phyloP scores from a whole-genome alignment of 2,329 filamentous ascomycete genomes.

The Diaporthe eres region DNA sequence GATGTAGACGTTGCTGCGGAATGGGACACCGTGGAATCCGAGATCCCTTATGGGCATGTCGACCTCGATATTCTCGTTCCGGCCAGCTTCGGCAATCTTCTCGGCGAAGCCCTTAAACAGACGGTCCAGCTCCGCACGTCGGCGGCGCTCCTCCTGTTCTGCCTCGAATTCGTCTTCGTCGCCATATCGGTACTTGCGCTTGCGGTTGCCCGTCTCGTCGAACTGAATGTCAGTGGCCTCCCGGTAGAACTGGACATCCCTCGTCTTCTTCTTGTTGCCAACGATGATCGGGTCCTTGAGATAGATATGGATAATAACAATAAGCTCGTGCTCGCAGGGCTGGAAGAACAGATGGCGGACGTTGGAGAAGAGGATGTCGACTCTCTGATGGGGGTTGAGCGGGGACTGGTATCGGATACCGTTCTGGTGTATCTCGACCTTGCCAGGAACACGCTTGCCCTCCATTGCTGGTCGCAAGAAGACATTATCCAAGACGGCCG shows the following conservation, averaged over 20 bases:
- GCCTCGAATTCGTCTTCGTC: conserved; percentile 99
- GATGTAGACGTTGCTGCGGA: conserved; percentile 94
- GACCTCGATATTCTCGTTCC: conserved; percentile 90
- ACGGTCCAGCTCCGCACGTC: conserved; percentile 91
- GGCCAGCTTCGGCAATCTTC: conserved; percentile 96
- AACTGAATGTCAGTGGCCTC: conserved; percentile 99
- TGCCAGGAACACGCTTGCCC: conserved; percentile 95
- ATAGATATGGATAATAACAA: conserved; percentile 98
- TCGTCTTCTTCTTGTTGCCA: conserved; percentile 97
- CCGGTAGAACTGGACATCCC: conserved; percentile 97
- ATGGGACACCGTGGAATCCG: conserved; percentile 96
- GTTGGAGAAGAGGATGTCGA: conserved; percentile 97
- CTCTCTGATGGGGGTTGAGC: conserved; percentile 82
- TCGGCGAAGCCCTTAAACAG: conserved; percentile 97
- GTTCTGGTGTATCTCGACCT: conserved; percentile 98
- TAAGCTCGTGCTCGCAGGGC: conserved; percentile 94
- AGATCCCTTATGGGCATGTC: conserved; percentile 98
- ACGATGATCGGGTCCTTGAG: conserved; percentile 98
- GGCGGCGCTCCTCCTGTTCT: conserved; percentile 94
- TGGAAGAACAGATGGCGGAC: conserved; percentile 99
- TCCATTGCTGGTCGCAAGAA: conserved; percentile 96
- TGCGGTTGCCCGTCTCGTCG: conserved; percentile 97
- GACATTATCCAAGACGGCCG: conserved; percentile 91
- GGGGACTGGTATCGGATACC: conserved; percentile 95
- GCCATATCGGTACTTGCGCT: conserved; percentile 96